Percentiles rank a stretch among this genome's conserved stretches.
phyloP scores from a whole-genome alignment of 2,329 filamentous ascomycete species.

The Xylariales sp. region DNA sequence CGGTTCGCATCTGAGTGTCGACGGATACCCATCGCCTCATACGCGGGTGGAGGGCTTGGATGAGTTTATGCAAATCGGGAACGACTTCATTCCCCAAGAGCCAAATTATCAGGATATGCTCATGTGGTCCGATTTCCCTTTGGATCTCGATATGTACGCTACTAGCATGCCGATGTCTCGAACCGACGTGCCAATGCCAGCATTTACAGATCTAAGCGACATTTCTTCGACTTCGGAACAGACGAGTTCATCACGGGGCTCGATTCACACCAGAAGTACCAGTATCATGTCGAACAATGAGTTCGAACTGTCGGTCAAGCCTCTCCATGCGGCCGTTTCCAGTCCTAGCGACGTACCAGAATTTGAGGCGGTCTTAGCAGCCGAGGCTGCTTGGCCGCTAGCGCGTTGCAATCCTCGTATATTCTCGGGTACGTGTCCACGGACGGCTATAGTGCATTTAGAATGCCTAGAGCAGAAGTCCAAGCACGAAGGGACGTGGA shows the following conservation, averaged over 20 bases:
- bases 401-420: slow-evolving; percentile 44
- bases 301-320: slow-evolving; percentile 29
- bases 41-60: slow-evolving; percentile 32
- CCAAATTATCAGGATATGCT: slow-evolving; percentile 39
- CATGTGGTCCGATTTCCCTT: slow-evolving; percentile 37
- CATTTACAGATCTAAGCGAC: slow-evolving; percentile 37
- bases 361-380: slow-evolving; percentile 41
- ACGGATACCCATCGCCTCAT: slow-evolving; percentile 33
- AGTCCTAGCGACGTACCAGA: slow-evolving; percentile 33
- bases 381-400: slow-evolving; percentile 47
- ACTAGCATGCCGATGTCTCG: slow-evolving; percentile 27
- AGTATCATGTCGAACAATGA: slow-evolving; percentile 41
- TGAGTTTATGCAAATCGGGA: slow-evolving; percentile 36
- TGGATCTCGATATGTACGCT: slow-evolving; percentile 39
- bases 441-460: slow-evolving; percentile 47
- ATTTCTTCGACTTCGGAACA: slow-evolving; percentile 36
- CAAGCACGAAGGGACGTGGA: slow-evolving; percentile 43
- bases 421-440: slow-evolving; percentile 40
- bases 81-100: slow-evolving; percentile 31
- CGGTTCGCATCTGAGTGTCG: slow-evolving; percentile 29
- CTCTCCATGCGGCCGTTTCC: slow-evolving; percentile 24
- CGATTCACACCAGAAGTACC: slow-evolving; percentile 41
- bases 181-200: slow-evolving; percentile 29
- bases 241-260: slow-evolving; percentile 37
- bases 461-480: slow-evolving; percentile 47